phyloP scores from a whole-genome alignment of 257 asterid genomes.

The Forsythia viridissima region DNA sequence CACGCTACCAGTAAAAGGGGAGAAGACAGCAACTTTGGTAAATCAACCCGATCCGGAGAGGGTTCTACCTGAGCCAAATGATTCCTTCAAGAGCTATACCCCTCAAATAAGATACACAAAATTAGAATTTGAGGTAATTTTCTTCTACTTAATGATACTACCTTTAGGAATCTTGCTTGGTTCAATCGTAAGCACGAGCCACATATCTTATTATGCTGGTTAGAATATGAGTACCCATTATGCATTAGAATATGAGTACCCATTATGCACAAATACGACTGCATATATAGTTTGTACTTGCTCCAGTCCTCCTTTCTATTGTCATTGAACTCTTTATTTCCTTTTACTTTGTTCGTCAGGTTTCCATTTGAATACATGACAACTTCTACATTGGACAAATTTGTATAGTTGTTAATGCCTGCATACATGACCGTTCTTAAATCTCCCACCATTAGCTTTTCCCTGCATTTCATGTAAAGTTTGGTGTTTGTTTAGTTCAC shows the following conservation, averaged over 20 bases:
- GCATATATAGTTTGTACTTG: not conserved
- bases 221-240: not conserved
- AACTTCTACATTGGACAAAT: not conserved
- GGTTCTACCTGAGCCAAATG: conserved; percentile 36
- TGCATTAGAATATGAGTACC: not conserved
- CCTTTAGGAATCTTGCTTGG: not conserved
- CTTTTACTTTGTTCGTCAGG: not conserved
- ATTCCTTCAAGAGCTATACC: conserved; percentile 60
- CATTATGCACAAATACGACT: not conserved
- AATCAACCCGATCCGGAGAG: conserved; percentile 39
- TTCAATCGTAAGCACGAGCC: not conserved
- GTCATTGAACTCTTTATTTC: conserved; percentile 4
- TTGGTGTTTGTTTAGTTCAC: conserved; percentile 17
- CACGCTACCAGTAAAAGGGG: conserved; percentile 41
- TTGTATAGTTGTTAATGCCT: not conserved
- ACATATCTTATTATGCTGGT: conserved; percentile 9
- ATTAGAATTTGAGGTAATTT: conserved; percentile 73
- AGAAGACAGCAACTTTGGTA: conserved; percentile 25
- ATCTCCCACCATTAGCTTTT: not conserved
- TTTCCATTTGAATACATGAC: not conserved
- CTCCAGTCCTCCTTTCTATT: conserved; percentile 7
- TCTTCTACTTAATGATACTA: conserved; percentile 15
- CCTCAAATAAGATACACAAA: conserved; percentile 80
- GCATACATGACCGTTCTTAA: not conserved
- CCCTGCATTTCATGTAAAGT: conserved; percentile 2